Conservation (phyloP, 441 rosid genomes). For the Erysimum pusillum region DNA sequence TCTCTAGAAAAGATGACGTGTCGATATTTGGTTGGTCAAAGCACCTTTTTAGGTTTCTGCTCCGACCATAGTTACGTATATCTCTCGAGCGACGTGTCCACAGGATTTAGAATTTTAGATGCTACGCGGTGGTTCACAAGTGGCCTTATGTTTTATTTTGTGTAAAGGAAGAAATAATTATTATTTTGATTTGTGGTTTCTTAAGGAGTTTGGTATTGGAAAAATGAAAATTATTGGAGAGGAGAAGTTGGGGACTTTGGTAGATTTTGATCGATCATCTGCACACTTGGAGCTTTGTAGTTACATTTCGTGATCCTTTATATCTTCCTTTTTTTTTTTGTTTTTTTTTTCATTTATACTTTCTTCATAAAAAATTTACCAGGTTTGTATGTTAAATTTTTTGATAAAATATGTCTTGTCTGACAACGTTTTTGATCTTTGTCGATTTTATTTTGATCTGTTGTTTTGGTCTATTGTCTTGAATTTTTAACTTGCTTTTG, state of each 20-base stretch:
- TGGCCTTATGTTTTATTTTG: constrained; percentile 16
- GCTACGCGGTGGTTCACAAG: constrained; percentile 12
- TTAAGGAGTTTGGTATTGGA: constrained; percentile 39
- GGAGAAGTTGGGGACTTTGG: constrained; percentile 36
- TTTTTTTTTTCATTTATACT: constrained; percentile 1
- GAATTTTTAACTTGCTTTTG: not conserved
- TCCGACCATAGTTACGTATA: constrained; percentile 44
- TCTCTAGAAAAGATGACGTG: constrained; percentile 44
- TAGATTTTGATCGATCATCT: constrained; percentile 43
- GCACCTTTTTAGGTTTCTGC: constrained; percentile 35
- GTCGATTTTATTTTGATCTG: not conserved
- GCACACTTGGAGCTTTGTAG: constrained; percentile 41
- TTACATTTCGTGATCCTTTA: constrained; percentile 32
- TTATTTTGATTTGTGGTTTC: constrained; percentile 38
- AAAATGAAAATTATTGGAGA: constrained; percentile 34
- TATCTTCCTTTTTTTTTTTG: constrained; percentile 8
- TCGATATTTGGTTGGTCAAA: constrained; percentile 33
- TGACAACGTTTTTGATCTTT: not conserved
- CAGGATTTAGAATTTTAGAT: constrained; percentile 30
- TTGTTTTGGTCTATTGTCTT: not conserved
- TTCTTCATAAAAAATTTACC: not conserved
- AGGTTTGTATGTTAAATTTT: not conserved
- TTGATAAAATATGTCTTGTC: not conserved
- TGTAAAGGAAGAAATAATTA: constrained; percentile 8
- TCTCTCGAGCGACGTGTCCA: constrained; percentile 45